Evolutionary conservation across 2,329 filamentous ascomycete genomes (phyloP), one percentile per base, ranked within the genome.

Genomic region (Trichoderma cornu-damae): DNA sequence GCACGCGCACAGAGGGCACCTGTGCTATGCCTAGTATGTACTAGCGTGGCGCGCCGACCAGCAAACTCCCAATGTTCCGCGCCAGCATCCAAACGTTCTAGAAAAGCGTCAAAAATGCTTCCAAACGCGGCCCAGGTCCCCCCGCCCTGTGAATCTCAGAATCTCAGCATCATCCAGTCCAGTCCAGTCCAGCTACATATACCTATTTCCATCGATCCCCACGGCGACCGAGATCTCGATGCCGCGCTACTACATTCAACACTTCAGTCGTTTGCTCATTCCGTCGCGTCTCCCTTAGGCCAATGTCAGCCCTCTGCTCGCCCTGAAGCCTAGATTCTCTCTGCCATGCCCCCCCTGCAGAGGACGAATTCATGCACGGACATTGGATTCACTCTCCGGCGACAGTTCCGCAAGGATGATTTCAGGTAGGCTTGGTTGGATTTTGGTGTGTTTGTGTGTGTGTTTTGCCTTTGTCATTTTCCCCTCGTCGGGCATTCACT

Each of bases 361-460:
- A 73, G 77, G 62, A 72, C 70, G 49, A 74, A 75, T 58, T 82
- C 79, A 42, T 78, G 75, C 65, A 76, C 77, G 58, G 88, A 92
- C 69, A 79, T 91, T 60, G 86, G 88, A 61, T 90, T 90, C 68
- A 89, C 88, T 5, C 75, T 92, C 30, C 81, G 85, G 47, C 79
- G 82, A 20, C 86, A 89, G 51, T 93, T 93, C 72, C 81, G 83
- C 60, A 92, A 91, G 69, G 72, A 78, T 11, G 75, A 79, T n/a
- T 92, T 93, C 68, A 82, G 89, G 85, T 89, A 68, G 47, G 51
- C 32, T 35, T 7, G 42, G 32, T n/a, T n/a, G n/a, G n/a, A n/a
- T n/a, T n/a, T n/a, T n/a, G n/a, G n/a, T n/a, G n/a, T n/a, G n/a
- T n/a, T n/a, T n/a, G n/a, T n/a, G n/a, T n/a, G n/a, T 52, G 49